phyloP scores from a whole-genome alignment of 83 land plant genomes.

The Diphasiastrum complanatum region DNA sequence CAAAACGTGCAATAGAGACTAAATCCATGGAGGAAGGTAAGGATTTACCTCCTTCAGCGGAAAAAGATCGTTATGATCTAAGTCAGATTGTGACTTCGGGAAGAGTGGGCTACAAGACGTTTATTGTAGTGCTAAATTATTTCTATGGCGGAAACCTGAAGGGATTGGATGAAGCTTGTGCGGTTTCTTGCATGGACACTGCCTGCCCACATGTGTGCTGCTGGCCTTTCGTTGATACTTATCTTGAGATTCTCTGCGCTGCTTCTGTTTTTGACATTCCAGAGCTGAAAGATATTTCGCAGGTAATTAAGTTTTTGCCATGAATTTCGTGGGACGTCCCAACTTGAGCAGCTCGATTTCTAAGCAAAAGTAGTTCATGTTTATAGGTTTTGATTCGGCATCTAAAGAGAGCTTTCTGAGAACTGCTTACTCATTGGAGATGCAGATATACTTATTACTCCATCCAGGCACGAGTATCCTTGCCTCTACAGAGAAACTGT shows the following conservation, averaged over 20 bases:
- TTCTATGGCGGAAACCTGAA: slow-evolving; percentile 5
- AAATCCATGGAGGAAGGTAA: not conserved
- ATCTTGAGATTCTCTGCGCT: slow-evolving; percentile 1
- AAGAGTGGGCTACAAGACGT: not conserved
- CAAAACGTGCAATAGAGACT: not conserved
- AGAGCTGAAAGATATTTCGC: slow-evolving; percentile 6
- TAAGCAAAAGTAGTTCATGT: too few species aligned
- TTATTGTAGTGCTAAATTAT: not conserved
- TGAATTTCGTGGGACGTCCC: too few species aligned
- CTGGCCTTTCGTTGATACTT: slow-evolving; percentile 3
- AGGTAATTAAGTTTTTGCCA: too few species aligned
- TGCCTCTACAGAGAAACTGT: too few species aligned
- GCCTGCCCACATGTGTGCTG: slow-evolving; percentile 1
- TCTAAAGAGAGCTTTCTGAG: too few species aligned
- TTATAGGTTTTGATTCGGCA: too few species aligned
- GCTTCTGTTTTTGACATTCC: slow-evolving; percentile 3
- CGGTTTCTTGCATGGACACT: slow-evolving; percentile 4
- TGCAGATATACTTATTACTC: too few species aligned
- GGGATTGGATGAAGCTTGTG: not conserved
- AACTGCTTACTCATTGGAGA: too few species aligned
- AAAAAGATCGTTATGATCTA: not conserved
- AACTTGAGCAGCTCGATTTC: too few species aligned
- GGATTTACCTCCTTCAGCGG: not conserved
- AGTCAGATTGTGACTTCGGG: not conserved
- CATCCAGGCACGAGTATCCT: too few species aligned